These are phyloP conservation scores for Chlorociboria aeruginascens DNA, from an alignment of 495 filamentous ascomycete species.

Conservation along the genomic window DNA sequence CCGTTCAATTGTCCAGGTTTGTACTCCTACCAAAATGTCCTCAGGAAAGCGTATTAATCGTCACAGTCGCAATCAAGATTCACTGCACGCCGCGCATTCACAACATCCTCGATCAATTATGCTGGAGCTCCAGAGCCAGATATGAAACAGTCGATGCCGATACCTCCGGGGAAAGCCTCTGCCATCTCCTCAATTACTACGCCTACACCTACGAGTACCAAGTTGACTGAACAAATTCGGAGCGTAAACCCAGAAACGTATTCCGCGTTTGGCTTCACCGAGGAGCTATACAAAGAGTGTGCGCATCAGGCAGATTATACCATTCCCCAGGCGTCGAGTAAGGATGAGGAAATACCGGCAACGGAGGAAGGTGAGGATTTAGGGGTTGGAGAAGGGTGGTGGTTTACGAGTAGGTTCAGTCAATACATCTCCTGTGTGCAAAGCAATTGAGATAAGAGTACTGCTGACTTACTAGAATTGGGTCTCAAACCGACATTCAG, in stretches of 20 bases:
- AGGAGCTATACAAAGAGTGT: slow-evolving; percentile 69
- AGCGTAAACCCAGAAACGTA: slow-evolving; percentile 36
- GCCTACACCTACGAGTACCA: not conserved
- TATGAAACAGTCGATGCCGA: slow-evolving; percentile 5
- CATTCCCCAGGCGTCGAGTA: slow-evolving; percentile 44
- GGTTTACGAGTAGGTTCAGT: slow-evolving; percentile 60
- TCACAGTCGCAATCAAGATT: not conserved
- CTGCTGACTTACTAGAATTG: slow-evolving; percentile 7
- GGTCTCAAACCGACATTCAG: slow-evolving; percentile 73
- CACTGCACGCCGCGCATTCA: slow-evolving; percentile 6
- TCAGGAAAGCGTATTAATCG: not conserved
- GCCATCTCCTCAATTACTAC: not conserved
- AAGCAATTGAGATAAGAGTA: not conserved
- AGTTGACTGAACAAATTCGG: not conserved
- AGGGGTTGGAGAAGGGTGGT: slow-evolving; percentile 62
- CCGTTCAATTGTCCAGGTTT: slow-evolving; percentile 3
- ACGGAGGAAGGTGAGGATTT: slow-evolving; percentile 66
- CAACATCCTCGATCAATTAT: not conserved
- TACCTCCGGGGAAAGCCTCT: slow-evolving; percentile 2
- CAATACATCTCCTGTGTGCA: not conserved
- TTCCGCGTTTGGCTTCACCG: slow-evolving; percentile 63
- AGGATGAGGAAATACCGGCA: slow-evolving; percentile 44
- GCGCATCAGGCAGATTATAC: slow-evolving; percentile 62
- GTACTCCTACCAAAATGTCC: not conserved
- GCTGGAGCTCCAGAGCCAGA: slow-evolving; percentile 3